Conservation (phyloP, 2,329 filamentous ascomycete species). For the Pseudogymnoascus destructans region DNA sequence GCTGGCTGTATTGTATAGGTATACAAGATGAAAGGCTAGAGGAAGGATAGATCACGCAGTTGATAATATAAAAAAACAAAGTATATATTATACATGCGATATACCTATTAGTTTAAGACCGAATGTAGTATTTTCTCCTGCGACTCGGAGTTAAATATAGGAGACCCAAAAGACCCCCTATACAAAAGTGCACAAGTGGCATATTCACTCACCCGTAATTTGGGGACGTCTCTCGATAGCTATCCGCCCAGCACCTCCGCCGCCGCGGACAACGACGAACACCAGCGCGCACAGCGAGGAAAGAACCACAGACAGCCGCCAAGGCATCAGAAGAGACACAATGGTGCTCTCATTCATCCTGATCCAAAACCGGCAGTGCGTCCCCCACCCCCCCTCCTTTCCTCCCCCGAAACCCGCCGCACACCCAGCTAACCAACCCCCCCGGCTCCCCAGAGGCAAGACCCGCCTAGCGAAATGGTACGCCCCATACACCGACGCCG, state of each 20-base stretch:
- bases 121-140: not conserved
- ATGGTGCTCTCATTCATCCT: constrained; percentile 71
- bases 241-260: not conserved
- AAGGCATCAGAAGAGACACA: constrained; percentile 13
- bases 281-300: not conserved
- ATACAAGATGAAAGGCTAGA: constrained; percentile 5
- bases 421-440: constrained; percentile 14
- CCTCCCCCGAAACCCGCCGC: not conserved
- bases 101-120: too few species aligned
- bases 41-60: not conserved
- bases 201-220: not conserved
- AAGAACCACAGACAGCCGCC: not conserved
- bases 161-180: not conserved
- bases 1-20: constrained; percentile 5
- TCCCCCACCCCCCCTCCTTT: constrained; percentile 8
- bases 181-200: not conserved
- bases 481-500: constrained; percentile 93
- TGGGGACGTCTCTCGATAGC: not conserved
- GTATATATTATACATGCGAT: not conserved
- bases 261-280: not conserved
- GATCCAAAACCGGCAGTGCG: constrained; percentile 78
- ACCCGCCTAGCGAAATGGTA: constrained; percentile 99
- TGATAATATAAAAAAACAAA: not conserved
- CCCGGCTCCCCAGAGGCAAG: constrained; percentile 68
- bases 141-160: not conserved